These are phyloP conservation scores for Epichloe bromicola DNA, from an alignment of 2,329 filamentous ascomycete genomes.

Conservation along the genomic window DNA sequence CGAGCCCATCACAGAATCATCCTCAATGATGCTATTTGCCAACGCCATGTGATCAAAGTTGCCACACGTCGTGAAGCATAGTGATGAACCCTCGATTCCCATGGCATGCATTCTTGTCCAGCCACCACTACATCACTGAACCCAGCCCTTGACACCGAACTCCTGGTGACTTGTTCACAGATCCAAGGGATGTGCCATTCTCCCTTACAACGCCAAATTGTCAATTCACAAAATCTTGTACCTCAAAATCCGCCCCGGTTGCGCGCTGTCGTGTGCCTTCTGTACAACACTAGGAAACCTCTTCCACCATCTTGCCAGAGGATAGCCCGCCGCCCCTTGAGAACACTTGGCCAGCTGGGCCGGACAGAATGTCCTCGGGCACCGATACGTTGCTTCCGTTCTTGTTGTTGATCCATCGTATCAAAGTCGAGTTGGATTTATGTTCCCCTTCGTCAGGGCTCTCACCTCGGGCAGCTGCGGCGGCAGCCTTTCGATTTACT, in stretches of 20 bases:
- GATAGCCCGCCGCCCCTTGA: conserved; percentile 17
- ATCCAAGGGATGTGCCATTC: no score
- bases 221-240: neutral
- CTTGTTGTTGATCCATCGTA: conserved; percentile 59
- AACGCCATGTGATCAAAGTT: no score
- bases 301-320: conserved; percentile 40
- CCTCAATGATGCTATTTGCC: no score
- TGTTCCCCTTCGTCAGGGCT: conserved; percentile 33
- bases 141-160: no score
- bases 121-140: no score
- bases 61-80: no score
- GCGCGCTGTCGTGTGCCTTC: neutral
- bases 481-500: conserved; percentile 41
- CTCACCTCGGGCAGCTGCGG: conserved; percentile 30
- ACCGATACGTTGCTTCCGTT: conserved; percentile 51
- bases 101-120: no score
- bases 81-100: no score
- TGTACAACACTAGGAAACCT: conserved; percentile 29
- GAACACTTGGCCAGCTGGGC: conserved; percentile 50
- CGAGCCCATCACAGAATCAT: no score
- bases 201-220: no score
- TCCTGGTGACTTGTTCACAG: no score
- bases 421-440: conserved; percentile 46
- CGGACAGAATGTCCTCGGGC: conserved; percentile 53
- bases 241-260: neutral